These are phyloP conservation scores for Eustoma russellianum DNA, from an alignment of 257 asterid species.

Conservation along the genomic window DNA sequence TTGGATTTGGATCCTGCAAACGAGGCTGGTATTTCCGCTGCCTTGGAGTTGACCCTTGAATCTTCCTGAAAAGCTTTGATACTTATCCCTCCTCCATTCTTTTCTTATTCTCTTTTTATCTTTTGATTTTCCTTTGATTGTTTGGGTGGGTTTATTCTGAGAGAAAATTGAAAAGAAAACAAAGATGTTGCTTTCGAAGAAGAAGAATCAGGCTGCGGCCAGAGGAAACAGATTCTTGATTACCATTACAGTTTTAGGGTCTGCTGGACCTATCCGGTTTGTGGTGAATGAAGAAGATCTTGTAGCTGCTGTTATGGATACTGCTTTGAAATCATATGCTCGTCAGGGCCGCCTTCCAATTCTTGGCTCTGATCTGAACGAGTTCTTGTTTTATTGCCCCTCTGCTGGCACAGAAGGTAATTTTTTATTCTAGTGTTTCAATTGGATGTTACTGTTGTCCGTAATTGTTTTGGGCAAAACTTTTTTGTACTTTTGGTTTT, in stretches of 20 bases:
- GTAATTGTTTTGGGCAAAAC: background rate
- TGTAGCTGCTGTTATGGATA: conserved; percentile 65
- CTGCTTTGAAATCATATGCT: conserved; percentile 70
- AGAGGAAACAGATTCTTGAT: conserved; percentile 65
- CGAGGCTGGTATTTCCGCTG: conserved; percentile 98
- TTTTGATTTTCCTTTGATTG: background rate
- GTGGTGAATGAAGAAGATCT: conserved; percentile 73
- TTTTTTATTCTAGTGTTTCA: background rate
- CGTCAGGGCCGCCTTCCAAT: conserved; percentile 88
- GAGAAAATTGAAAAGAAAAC: conserved; percentile 4
- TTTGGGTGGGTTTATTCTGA: conserved; percentile 1
- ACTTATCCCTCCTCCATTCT: background rate
- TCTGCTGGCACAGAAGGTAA: conserved; percentile 64
- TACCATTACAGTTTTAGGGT: conserved; percentile 68
- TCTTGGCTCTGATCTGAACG: conserved; percentile 62
- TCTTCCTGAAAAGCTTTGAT: background rate
- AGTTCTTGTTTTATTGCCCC: conserved; percentile 70
- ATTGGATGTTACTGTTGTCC: background rate
- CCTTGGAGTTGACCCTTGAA: conserved; percentile 76
- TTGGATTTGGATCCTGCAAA: conserved; percentile 76
- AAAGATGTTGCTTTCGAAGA: conserved; percentile 67
- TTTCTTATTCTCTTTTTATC: conserved; percentile 1
- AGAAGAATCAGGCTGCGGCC: conserved; percentile 53
- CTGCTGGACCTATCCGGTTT: conserved; percentile 89
- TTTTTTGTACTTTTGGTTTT: background rate